Conservation (phyloP, 2,329 filamentous ascomycete species). For the Chaetomium globosum region DNA sequence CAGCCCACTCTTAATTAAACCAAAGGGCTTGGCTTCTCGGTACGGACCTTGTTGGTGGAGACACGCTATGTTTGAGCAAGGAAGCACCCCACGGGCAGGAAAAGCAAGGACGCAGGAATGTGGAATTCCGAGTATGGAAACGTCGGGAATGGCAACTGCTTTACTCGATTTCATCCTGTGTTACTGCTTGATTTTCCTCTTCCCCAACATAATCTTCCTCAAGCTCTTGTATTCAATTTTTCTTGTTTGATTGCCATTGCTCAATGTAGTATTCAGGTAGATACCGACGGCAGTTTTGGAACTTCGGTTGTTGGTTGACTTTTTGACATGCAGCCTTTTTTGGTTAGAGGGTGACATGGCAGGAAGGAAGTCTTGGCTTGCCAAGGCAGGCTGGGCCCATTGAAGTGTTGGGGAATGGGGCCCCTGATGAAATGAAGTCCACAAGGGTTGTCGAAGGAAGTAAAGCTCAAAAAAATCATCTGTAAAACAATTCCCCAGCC, state of each 20-base stretch:
- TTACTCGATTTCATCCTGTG: no score
- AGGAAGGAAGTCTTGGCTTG: neutral
- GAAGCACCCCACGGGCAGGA: no score
- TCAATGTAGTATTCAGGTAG: no score
- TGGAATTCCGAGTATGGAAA: no score
- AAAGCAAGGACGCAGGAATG: no score
- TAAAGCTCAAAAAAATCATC: constrained; percentile 11
- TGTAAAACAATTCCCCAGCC: neutral
- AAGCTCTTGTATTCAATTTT: no score
- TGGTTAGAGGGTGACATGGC: neutral
- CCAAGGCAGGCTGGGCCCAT: neutral
- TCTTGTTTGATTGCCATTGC: no score
- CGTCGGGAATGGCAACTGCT: no score
- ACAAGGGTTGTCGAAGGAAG: neutral
- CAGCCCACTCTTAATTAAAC: constrained; percentile 10
- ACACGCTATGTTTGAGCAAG: constrained; percentile 14
- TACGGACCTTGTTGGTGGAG: constrained; percentile 17
- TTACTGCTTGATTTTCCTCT: no score
- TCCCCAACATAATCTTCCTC: no score
- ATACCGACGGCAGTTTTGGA: no score
- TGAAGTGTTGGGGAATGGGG: constrained; percentile 16
- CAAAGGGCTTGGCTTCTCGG: constrained; percentile 11
- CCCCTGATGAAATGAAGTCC: constrained; percentile 21
- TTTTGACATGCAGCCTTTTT: neutral
- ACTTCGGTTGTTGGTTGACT: no score